Conservation (phyloP, 345 rosid genomes). For the Melaleuca alternifolia region DNA sequence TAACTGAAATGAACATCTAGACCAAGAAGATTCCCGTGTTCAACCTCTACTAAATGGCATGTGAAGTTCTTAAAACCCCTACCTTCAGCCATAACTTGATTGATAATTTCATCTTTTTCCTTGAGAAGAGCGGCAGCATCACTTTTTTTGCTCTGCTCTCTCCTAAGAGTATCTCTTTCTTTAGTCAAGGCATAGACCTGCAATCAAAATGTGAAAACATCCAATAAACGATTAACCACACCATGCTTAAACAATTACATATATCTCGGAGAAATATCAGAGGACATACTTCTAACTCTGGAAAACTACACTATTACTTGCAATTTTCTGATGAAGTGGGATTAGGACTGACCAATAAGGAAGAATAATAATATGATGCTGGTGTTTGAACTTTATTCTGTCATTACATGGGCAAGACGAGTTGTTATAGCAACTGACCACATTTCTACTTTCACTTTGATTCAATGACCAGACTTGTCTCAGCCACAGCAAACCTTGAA, state of each 20-base stretch:
- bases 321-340: neutral
- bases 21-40: neutral
- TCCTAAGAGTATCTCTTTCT: slow-evolving; percentile 96
- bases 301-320: neutral
- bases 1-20: neutral
- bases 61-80: slow-evolving; percentile 10
- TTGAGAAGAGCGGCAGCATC: slow-evolving; percentile 97
- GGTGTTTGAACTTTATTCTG: neutral
- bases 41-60: neutral
- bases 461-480: neutral
- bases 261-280: neutral
- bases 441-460: neutral
- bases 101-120: slow-evolving; percentile 99
- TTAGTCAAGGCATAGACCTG: slow-evolving; percentile 95
- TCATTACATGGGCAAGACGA: neutral
- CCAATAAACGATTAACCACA: neutral
- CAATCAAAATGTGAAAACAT: neutral
- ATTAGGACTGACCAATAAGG: neutral
- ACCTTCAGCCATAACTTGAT: slow-evolving; percentile 99
- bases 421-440: neutral
- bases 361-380: neutral
- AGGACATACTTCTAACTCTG: neutral
- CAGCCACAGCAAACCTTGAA: neutral
- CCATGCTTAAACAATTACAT: neutral
- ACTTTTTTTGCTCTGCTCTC: slow-evolving; percentile 90